Evolutionary conservation across 805 yeast species (phyloP), one percentile per base, ranked within the genome.

Genomic region (Tetrapisispora phaffii): DNA sequence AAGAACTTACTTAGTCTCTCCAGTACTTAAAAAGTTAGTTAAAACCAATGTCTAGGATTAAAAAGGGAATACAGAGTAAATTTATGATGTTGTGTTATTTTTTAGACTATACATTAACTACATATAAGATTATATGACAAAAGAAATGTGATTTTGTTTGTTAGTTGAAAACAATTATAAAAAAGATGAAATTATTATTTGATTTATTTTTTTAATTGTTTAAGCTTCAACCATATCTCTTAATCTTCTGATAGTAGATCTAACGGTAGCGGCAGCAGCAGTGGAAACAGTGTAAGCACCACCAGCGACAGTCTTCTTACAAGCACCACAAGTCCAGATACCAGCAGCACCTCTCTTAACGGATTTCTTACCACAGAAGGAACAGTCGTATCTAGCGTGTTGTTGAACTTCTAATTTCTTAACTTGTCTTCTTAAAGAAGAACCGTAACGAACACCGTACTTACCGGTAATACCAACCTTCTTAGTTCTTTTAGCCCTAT

Each of bases 381-480:
- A 80, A 76, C 97, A 93, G 75, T 86, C 95, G 84, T 94, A 93
- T 72, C 85, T 86, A 67, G 98, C 85, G 77, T 90, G 98, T 75
- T 89, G 97, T 77, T 88, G 97, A 68, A 87, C 83, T 79, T 94
- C 98, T 75, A 93, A 79, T 81, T 93, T 93, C 84, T 89, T 89
- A 81, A 95, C 85, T 77, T 88, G 97, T 79, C 97, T 87, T 85
- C 99, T 90, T 75, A 93, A 80, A 59, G 99, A 94, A 67, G 98
- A 90, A 89, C 99, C 96, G 81, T 93, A 93, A 82, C 99, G 89
- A 79, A 93, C 97, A 87, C 99, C 99, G 83, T 87, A 93, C 81
- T 94, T 94, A 83, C 99, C 99, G 74, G 99, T 93, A 82, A 93
- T 93, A 76, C 99, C 99, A 74, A 93, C 99, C 87, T 93, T 93